phyloP scores from a whole-genome alignment of 306 rosid genomes.

The Crataegus laevigata region DNA sequence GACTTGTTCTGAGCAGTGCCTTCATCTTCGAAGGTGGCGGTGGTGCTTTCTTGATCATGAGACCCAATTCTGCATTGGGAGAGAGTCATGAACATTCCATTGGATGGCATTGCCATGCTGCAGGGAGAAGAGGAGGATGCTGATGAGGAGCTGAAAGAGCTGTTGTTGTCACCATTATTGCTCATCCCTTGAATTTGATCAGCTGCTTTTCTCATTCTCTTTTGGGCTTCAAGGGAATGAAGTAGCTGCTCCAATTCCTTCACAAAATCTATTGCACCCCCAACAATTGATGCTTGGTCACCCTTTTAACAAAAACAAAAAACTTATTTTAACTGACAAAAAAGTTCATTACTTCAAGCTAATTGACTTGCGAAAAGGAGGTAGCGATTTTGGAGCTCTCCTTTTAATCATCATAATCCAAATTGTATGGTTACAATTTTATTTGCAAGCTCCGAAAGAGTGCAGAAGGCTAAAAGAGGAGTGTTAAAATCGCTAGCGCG shows the following conservation, averaged over 20 bases:
- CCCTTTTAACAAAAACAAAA: slow-evolving; percentile 35
- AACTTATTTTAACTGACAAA: neutral
- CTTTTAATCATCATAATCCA: neutral
- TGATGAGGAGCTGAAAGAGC: slow-evolving; percentile 14
- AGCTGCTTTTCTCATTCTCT: slow-evolving; percentile 35
- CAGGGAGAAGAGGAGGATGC: slow-evolving; percentile 11
- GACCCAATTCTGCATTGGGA: slow-evolving; percentile 31
- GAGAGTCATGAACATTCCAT: slow-evolving; percentile 19
- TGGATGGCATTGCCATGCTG: slow-evolving; percentile 22
- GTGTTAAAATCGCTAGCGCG: neutral
- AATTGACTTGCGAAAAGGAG: neutral
- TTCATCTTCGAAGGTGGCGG: slow-evolving; percentile 25
- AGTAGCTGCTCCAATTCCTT: slow-evolving; percentile 85
- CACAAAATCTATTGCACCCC: slow-evolving; percentile 96
- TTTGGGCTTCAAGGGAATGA: slow-evolving; percentile 68
- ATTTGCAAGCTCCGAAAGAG: neutral
- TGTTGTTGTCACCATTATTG: neutral
- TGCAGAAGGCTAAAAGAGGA: neutral
- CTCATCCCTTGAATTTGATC: slow-evolving; percentile 13
- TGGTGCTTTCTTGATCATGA: slow-evolving; percentile 17
- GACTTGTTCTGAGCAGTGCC: slow-evolving; percentile 61
- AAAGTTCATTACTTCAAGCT: neutral
- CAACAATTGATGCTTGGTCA: slow-evolving; percentile 95
- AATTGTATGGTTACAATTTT: too few relatives aligned
- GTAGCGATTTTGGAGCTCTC: neutral